Evolutionary conservation across 306 rosid genomes (phyloP).

Genomic region (Medicago ruthenica): DNA sequence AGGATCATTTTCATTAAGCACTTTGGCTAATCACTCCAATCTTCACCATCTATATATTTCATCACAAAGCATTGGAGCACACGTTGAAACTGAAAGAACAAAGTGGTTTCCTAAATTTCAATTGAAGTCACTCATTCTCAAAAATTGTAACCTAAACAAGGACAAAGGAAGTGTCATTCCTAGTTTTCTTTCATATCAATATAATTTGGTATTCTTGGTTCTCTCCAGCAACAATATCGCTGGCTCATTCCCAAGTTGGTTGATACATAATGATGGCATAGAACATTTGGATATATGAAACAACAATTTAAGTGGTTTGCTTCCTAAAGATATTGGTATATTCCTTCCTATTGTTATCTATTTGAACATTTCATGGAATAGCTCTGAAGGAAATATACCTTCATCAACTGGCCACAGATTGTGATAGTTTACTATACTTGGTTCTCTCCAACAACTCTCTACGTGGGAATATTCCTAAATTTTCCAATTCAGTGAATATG

Average conservation of each 20-base stretch:
- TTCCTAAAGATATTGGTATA: no score
- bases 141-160: no score
- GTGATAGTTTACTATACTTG: accelerated
- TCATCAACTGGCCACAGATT: not conserved
- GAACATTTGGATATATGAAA: slow-evolving; percentile 33
- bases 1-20: slow-evolving; percentile 40
- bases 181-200: slow-evolving; percentile 39
- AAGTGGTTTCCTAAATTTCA: no score
- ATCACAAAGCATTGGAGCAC: no score
- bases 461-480: not conserved
- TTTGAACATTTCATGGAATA: no score
- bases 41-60: not conserved
- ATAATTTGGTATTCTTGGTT: not conserved
- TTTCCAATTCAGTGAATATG: not conserved
- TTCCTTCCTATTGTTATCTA: no score
- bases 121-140: no score
- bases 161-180: not conserved
- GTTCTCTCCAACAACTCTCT: slow-evolving; percentile 38
- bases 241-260: slow-evolving; percentile 37
- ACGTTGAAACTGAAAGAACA: slow-evolving; percentile 28
- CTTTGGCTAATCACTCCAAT: slow-evolving; percentile 40
- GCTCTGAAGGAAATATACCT: slow-evolving; percentile 38
- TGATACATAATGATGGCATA: no score
- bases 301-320: slow-evolving; percentile 32
- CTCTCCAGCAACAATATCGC: slow-evolving; percentile 36